Evolutionary conservation across 1,139 yeast species (phyloP).

Genomic region (Geotrichum histeridarum): DNA sequence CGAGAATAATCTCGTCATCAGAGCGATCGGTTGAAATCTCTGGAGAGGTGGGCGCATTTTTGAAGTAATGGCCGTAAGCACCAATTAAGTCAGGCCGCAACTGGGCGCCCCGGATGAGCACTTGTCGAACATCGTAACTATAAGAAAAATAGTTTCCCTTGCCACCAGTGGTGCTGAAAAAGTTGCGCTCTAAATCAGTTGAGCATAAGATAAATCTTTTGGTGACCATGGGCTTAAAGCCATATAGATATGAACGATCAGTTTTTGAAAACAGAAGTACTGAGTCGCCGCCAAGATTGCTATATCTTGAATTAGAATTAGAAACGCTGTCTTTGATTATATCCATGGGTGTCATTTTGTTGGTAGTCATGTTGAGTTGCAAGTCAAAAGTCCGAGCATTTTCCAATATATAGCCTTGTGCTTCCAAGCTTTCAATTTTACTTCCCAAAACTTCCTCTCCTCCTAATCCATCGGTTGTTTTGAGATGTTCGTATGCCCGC

Average conservation of each 20-base stretch:
- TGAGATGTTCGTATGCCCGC: background rate
- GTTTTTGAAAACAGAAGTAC: background rate
- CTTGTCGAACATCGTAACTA: background rate
- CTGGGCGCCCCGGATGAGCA: background rate
- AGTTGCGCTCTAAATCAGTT: background rate
- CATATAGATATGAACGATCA: background rate
- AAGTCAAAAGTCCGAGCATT: background rate
- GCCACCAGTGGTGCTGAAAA: background rate
- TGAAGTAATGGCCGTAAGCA: background rate
- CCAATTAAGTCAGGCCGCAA: background rate
- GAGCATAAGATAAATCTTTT: background rate
- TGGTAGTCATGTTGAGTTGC: background rate
- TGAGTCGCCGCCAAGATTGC: no score
- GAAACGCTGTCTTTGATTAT: background rate
- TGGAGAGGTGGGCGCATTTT: background rate
- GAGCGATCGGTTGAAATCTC: background rate
- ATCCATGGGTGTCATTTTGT: background rate
- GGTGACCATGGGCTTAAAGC: background rate
- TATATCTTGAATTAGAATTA: no score
- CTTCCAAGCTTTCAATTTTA: no score
- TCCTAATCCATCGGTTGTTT: no score
- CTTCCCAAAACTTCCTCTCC: no score
- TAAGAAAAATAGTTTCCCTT: background rate
- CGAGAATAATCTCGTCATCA: background rate
- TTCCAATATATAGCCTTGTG: background rate